A percentile compares a stretch with the other conserved stretches of the same genome.
Conservation (phyloP, 441 rosid genomes). For the Croton laevigatus region DNA sequence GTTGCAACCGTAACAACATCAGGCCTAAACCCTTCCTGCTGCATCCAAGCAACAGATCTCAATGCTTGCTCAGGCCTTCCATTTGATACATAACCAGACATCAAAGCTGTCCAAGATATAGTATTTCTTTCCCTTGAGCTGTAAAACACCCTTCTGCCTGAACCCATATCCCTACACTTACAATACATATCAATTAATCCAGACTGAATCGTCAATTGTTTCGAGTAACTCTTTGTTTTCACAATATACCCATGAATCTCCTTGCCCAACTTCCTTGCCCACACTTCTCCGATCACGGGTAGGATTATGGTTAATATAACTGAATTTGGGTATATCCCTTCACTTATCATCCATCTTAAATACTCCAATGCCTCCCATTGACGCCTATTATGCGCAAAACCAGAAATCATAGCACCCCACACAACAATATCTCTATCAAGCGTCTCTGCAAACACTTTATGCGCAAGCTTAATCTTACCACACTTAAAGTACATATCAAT, state of each 20-base stretch:
- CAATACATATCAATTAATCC: constrained; percentile 82
- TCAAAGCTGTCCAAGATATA: constrained; percentile 79
- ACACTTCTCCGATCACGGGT: constrained; percentile 61
- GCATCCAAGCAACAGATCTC: constrained; percentile 89
- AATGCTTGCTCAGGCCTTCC: constrained; percentile 79
- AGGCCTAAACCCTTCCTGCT: constrained; percentile 79
- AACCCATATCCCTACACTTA: constrained; percentile 70
- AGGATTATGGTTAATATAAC: constrained; percentile 61
- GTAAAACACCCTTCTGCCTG: constrained; percentile 71
- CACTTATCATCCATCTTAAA: constrained; percentile 59
- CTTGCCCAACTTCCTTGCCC: constrained; percentile 50
- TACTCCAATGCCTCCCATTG: constrained; percentile 57
- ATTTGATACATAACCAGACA: constrained; percentile 76
- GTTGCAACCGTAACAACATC: constrained; percentile 74
- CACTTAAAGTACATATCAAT: constrained; percentile 78
- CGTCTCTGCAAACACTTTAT: constrained; percentile 57
- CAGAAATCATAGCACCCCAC: constrained; percentile 87
- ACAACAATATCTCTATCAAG: constrained; percentile 55
- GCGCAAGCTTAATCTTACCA: constrained; percentile 63
- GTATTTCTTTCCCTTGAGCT: constrained; percentile 59
- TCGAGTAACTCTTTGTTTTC: constrained; percentile 45
- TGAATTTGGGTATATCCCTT: constrained; percentile 60
- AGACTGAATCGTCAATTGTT: constrained; percentile 54
- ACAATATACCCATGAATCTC: constrained; percentile 73
- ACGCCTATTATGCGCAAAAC: constrained; percentile 68